phyloP scores from a whole-genome alignment of 1,284 basidiomycete species.

The Xanthoconium separans region DNA sequence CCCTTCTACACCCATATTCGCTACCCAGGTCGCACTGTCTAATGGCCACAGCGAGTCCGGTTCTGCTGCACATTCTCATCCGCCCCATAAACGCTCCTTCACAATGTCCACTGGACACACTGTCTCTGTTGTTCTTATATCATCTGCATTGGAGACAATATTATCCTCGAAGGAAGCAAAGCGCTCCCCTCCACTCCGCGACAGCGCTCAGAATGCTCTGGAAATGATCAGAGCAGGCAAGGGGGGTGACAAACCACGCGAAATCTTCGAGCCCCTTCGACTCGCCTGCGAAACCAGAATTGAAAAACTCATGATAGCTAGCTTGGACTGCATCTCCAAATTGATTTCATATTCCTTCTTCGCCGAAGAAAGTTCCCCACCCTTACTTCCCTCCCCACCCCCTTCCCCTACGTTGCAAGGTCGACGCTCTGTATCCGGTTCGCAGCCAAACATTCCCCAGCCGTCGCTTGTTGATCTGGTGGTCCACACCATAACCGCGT shows the following conservation, averaged over 20 bases:
- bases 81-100: slow-evolving; percentile 55
- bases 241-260: slow-evolving; percentile 71
- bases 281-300: slow-evolving; percentile 91
- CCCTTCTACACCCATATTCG: slow-evolving; percentile 4
- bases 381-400: slow-evolving; percentile 57
- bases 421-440: slow-evolving; percentile 44
- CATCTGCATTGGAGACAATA: slow-evolving; percentile 86
- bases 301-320: slow-evolving; percentile 92
- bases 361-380: slow-evolving; percentile 48
- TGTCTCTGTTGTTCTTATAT: slow-evolving; percentile 78
- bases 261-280: slow-evolving; percentile 90
- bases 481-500: slow-evolving; percentile 90
- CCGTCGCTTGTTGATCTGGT: slow-evolving; percentile 87
- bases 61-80: slow-evolving; percentile 12
- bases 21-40: slow-evolving; percentile 6
- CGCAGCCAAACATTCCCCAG: slow-evolving; percentile 52
- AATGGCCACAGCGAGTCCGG: slow-evolving; percentile 13
- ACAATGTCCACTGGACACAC: slow-evolving; percentile 71
- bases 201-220: slow-evolving; percentile 80
- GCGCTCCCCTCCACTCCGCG: slow-evolving; percentile 75
- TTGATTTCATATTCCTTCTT: slow-evolving; percentile 97
- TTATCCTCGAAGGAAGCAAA: slow-evolving; percentile 88
- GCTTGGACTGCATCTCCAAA: slow-evolving; percentile 94
- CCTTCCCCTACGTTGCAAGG: slow-evolving; percentile 59
- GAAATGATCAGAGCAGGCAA: slow-evolving; percentile 77